Evolutionary conservation across 2,329 filamentous ascomycete species (phyloP).

Genomic region (Alternaria incomplexa): DNA sequence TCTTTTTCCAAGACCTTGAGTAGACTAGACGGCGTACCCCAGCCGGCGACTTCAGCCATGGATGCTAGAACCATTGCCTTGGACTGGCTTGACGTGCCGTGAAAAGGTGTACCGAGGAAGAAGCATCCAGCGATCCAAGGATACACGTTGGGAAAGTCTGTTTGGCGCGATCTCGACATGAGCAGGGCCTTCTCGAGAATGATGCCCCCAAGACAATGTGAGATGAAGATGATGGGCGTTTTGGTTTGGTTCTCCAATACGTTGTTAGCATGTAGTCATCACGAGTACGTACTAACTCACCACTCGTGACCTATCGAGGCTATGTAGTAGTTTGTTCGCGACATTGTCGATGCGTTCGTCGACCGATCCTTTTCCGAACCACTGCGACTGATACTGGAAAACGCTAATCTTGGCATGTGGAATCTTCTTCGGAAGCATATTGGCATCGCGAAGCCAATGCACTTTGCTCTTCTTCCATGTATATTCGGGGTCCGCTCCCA

Average conservation of each 20-base stretch:
- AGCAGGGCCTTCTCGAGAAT: constrained; percentile 31
- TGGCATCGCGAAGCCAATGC: constrained; percentile 38
- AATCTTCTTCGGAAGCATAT: constrained; percentile 36
- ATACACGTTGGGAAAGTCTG: constrained; percentile 26
- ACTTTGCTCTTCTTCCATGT: constrained; percentile 35
- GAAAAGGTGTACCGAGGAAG: constrained; percentile 31
- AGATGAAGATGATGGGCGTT: constrained; percentile 39
- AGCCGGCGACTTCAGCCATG: constrained; percentile 23
- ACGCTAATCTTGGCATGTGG: constrained; percentile 38
- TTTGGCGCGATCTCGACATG: constrained; percentile 17
- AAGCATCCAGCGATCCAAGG: constrained; percentile 29
- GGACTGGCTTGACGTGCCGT: constrained; percentile 19
- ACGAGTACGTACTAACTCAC: constrained; percentile 6
- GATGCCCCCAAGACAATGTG: constrained; percentile 38
- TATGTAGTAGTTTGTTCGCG: constrained; percentile 29
- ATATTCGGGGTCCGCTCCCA: constrained; percentile 36
- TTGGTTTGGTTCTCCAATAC: constrained; percentile 19
- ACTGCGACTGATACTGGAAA: constrained; percentile 37
- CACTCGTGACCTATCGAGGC: constrained; percentile 23
- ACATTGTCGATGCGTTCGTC: constrained; percentile 37
- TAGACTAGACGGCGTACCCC: constrained; percentile 20
- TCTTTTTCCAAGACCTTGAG: constrained; percentile 28
- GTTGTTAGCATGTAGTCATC: constrained; percentile 9
- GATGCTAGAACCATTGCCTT: constrained; percentile 28
- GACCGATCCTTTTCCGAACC: constrained; percentile 37